phyloP scores from a whole-genome alignment of 2,329 filamentous ascomycete species.

The Aspergillus quadricinctus region DNA sequence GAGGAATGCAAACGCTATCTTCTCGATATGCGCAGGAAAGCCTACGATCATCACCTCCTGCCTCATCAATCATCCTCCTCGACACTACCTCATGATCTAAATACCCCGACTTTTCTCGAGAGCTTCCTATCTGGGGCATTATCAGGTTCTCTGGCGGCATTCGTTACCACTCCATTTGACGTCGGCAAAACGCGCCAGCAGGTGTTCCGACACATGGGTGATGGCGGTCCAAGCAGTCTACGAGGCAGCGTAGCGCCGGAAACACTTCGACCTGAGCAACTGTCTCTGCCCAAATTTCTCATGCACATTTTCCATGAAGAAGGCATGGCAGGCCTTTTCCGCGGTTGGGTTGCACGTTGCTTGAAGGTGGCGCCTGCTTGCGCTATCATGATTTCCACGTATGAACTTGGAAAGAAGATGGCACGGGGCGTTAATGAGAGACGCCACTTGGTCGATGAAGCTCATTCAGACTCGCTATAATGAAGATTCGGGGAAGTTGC shows the following conservation, averaged over 20 bases:
- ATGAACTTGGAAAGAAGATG: slow-evolving; percentile 89
- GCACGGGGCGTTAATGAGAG: slow-evolving; percentile 70
- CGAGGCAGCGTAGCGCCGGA: slow-evolving; percentile 11
- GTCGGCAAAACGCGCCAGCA: slow-evolving; percentile 96
- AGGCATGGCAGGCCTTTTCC: slow-evolving; percentile 76
- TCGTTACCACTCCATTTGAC: slow-evolving; percentile 92
- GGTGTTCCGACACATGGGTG: slow-evolving; percentile 62
- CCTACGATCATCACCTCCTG: slow-evolving; percentile 15
- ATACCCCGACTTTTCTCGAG: slow-evolving; percentile 74
- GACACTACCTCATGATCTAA: slow-evolving; percentile 57
- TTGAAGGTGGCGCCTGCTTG: slow-evolving; percentile 94
- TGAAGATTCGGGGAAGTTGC: not conserved
- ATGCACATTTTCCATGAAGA: slow-evolving; percentile 87
- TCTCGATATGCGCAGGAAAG: slow-evolving; percentile 61
- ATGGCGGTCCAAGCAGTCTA: slow-evolving; percentile 24
- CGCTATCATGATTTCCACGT: slow-evolving; percentile 98
- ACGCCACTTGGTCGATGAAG: slow-evolving; percentile 27
- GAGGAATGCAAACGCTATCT: slow-evolving; percentile 72
- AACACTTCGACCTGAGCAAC: slow-evolving; percentile 60
- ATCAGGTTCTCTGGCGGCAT: slow-evolving; percentile 78
- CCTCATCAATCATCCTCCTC: slow-evolving; percentile 8
- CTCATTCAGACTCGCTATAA: slow-evolving; percentile 15
- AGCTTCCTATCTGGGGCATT: slow-evolving; percentile 82
- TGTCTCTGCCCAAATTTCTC: slow-evolving; percentile 76
- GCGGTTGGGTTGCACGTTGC: slow-evolving; percentile 84